phyloP scores from a whole-genome alignment of 805 yeast genomes.

The Kodamaea hsintzibuensis region DNA sequence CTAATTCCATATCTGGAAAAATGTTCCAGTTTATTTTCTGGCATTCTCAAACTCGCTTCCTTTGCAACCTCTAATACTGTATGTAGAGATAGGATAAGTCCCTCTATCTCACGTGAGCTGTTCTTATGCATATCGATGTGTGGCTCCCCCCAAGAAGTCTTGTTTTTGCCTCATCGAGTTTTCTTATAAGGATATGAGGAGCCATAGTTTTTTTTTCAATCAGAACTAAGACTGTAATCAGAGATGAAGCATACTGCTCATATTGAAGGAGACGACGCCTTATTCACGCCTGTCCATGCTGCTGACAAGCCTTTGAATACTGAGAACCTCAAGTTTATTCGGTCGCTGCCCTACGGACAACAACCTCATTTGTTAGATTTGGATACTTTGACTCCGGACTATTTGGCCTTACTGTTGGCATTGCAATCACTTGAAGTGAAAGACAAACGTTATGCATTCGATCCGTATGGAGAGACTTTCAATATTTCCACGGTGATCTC shows the following conservation, averaged over 20 bases:
- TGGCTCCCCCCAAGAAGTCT: too few relatives aligned
- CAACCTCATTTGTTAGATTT: slow-evolving; percentile 27
- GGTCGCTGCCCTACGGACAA: slow-evolving; percentile 34
- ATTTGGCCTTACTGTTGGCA: slow-evolving; percentile 29
- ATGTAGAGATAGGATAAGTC: too few relatives aligned
- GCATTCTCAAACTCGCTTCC: background rate
- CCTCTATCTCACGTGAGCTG: background rate
- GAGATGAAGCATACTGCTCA: slow-evolving; percentile 5
- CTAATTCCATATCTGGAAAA: background rate
- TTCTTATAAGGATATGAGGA: background rate
- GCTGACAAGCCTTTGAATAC: slow-evolving; percentile 2
- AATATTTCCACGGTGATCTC: slow-evolving; percentile 25
- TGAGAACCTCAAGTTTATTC: slow-evolving; percentile 12
- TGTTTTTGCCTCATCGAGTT: too few relatives aligned
- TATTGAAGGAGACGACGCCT: slow-evolving; percentile 5
- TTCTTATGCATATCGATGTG: too few relatives aligned
- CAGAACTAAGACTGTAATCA: background rate
- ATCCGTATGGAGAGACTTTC: slow-evolving; percentile 25
- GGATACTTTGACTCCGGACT: slow-evolving; percentile 18
- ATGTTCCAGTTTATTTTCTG: background rate
- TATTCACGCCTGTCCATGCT: slow-evolving; percentile 5
- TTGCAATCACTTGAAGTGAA: slow-evolving; percentile 25
- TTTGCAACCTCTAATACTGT: background rate
- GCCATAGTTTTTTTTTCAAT: background rate
- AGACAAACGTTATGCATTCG: slow-evolving; percentile 22